phyloP scores from a whole-genome alignment of 2,329 filamentous ascomycete species.

The Sclerotinia spermophila region DNA sequence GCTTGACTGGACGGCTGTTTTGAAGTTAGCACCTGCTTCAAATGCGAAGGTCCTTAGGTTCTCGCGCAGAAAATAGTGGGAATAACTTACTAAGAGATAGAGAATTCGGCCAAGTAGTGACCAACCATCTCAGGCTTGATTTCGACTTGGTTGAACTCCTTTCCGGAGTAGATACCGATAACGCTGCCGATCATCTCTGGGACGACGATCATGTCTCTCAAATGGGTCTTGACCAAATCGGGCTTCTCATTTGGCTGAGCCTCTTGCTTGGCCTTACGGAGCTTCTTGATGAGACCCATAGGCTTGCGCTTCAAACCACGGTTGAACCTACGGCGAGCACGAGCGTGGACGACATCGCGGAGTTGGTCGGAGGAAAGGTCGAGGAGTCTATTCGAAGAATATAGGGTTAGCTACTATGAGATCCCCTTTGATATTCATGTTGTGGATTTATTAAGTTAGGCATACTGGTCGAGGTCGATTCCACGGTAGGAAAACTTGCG shows the following conservation, averaged over 20 bases:
- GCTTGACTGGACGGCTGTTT: slow-evolving; percentile 96
- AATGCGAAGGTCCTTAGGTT: not conserved
- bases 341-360: slow-evolving; percentile 98
- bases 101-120: slow-evolving; percentile 99
- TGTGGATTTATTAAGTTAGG: slow-evolving; percentile 33
- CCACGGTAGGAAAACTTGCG: slow-evolving; percentile 99
- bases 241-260: slow-evolving; percentile 99
- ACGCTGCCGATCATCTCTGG: slow-evolving; percentile 99
- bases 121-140: slow-evolving; percentile 99
- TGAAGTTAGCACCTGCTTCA: not conserved
- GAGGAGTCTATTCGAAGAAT: slow-evolving; percentile 69
- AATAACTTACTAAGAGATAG: slow-evolving; percentile 92
- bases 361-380: slow-evolving; percentile 98
- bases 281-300: slow-evolving; percentile 99
- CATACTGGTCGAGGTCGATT: slow-evolving; percentile 99
- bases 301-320: slow-evolving; percentile 99
- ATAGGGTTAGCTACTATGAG: slow-evolving; percentile 36
- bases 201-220: slow-evolving; percentile 99
- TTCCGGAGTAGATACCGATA: slow-evolving; percentile 98
- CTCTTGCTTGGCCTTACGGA: slow-evolving; percentile 99
- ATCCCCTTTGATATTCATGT: slow-evolving; percentile 37
- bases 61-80: not conserved
- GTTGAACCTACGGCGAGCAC: slow-evolving; percentile 98
- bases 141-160: slow-evolving; percentile 99
- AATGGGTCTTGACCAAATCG: slow-evolving; percentile 97